Base-by-base conservation (phyloP, 2,329 filamentous ascomycete species). In the Colletotrichum magnum region DNA sequence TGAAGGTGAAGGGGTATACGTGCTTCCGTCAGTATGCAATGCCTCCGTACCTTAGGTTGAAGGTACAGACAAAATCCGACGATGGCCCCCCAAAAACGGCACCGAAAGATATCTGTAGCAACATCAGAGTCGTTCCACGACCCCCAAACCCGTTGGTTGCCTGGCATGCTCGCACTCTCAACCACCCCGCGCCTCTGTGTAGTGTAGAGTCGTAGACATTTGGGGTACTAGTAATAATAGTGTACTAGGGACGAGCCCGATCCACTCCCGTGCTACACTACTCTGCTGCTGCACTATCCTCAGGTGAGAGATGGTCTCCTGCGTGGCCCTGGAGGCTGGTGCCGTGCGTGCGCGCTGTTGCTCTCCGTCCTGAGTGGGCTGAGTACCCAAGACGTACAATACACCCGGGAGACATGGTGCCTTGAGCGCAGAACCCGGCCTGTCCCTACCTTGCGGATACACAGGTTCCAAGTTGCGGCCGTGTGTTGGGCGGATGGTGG, bases 231-330 rank as follows among this genome's bases (percentile, higher is more conserved):
- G 32, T 32, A 32, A 9, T 36, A 36, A 9, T 36, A 36, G 32
- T 36, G 9, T 36, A 36, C 32, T 26, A 61, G 56, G 62, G 51
- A 66, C 56, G 51, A 69, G 21, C 18, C 45, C 18, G 67, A 52
- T 67, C 56, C 67, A 67, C 62, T 69, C 43, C 53, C 48, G 51
- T 69, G 41, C 62, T 66, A 69, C 56, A 6, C 41, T 43, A 69
- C 56, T 15, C 41, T 43, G 36, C 53, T 36, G 9, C 39, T 24
- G 66, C 56, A 24, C 36, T 57, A 61, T 67, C 36, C 62, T 61
- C 57, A 60, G 56, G 62, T 57, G 51, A 60, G 63, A 57, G 56
- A 43, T 45, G 62, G 65, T 50, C 41, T 69, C 54, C 61, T 53
- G 54, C 50, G 48, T 59, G 24, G 56, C 39, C 54, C 54, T 65